Evolutionary conservation across 2,329 filamentous ascomycete genomes (phyloP).

Genomic region (Xylaria sp.): DNA sequence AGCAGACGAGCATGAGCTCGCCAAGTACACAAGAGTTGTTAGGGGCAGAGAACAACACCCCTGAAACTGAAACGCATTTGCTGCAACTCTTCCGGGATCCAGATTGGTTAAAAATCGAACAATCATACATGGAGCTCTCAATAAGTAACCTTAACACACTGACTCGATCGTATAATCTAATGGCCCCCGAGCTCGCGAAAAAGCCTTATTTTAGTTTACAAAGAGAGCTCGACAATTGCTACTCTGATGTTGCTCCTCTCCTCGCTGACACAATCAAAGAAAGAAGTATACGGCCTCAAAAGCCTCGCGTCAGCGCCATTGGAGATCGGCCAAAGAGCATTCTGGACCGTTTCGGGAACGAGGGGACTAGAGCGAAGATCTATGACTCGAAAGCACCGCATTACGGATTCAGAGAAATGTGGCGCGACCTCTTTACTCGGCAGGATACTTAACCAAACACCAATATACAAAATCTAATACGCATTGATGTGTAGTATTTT

Average conservation of each 20-base stretch:
- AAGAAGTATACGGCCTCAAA: constrained; percentile 59
- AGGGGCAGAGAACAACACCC: background rate
- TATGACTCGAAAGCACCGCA: constrained; percentile 76
- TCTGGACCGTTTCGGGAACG: constrained; percentile 63
- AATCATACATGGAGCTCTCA: constrained; percentile 75
- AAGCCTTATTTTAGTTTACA: constrained; percentile 89
- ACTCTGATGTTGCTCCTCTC: constrained; percentile 80
- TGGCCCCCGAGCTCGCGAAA: constrained; percentile 89
- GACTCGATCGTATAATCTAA: constrained; percentile 89
- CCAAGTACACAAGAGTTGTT: constrained; percentile 2
- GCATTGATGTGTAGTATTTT: background rate
- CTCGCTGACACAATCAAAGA: constrained; percentile 75
- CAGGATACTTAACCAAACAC: constrained; percentile 8
- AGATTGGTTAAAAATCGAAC: constrained; percentile 74
- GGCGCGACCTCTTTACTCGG: constrained; percentile 72
- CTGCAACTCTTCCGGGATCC: constrained; percentile 76
- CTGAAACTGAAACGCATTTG: constrained; percentile 41
- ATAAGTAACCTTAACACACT: constrained; percentile 79
- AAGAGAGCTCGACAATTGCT: constrained; percentile 81
- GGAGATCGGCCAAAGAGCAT: constrained; percentile 55
- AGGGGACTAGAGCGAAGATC: constrained; percentile 61
- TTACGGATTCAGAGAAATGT: constrained; percentile 90
- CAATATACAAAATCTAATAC: background rate
- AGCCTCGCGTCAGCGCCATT: constrained; percentile 48
- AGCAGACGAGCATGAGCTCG: constrained; percentile 36